Evolutionary conservation across 805 yeast species (phyloP).

Genomic region (Yamadazyma nakazawae): DNA sequence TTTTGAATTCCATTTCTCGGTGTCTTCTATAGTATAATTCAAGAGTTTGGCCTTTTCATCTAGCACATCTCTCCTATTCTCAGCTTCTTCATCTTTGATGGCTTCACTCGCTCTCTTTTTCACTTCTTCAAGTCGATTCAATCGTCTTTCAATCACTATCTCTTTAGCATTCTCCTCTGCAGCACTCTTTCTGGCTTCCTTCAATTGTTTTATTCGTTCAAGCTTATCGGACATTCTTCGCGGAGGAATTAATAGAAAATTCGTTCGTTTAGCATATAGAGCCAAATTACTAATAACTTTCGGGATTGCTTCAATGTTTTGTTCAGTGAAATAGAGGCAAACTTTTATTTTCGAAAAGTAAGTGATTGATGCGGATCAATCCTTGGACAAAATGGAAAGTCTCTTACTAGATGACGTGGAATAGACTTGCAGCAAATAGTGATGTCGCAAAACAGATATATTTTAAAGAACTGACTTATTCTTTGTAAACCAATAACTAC

Average conservation of each 20-base stretch:
- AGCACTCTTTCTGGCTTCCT: constrained; percentile 5
- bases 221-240: constrained; percentile 6
- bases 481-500: too few species aligned
- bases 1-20: constrained; percentile 56
- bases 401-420: too few species aligned
- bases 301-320: too few species aligned
- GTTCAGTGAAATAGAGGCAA: too few species aligned
- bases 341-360: too few species aligned
- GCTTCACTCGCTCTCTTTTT: background rate
- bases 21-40: constrained; percentile 53
- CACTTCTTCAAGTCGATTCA: constrained; percentile 3
- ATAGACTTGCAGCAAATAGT: too few species aligned
- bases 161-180: constrained; percentile 5
- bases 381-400: too few species aligned
- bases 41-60: constrained; percentile 8
- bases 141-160: constrained; percentile 1
- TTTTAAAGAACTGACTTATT: too few species aligned
- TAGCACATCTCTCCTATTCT: background rate
- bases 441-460: too few species aligned
- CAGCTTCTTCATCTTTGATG: background rate
- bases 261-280: background rate
- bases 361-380: too few species aligned
- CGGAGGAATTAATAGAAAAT: background rate
- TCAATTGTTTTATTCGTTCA: constrained; percentile 2
- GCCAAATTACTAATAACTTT: too few species aligned